Base-by-base conservation (phyloP, 805 yeast species). In the Hyphopichia homilentoma region DNA sequence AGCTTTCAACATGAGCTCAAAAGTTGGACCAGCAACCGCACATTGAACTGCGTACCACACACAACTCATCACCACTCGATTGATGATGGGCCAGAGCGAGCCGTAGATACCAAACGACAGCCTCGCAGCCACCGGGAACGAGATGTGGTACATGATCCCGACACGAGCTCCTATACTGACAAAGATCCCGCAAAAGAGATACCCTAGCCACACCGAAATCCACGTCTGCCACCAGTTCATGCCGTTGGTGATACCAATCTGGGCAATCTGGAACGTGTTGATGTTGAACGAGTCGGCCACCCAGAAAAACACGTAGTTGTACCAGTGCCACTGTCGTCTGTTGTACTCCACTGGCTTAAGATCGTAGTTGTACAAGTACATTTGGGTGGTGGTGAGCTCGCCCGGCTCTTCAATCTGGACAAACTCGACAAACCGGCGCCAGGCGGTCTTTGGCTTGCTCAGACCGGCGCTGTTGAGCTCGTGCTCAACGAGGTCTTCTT, bases 201-300 rank as follows among this genome's bases (percentile, higher is more conserved):
- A 87, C 5, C 96, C 96, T 12, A 87, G 41, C 93, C 95, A 85
- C 16, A 87, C 93, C 1, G 93, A 75, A 23, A 87, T 61, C 94
- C 95, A 87, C 8, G 84, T 79, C 52, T 81, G 88, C 94, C 95
- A 87, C 95, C 95, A 86, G 12, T 81, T 74, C 59, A 87, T 62
- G 15, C 79, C 76, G 33, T 70, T 66, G 36, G 83, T 81, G 21
- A 65, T 59, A 47, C 95, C 95, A 0, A 95, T 83, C 6, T 90
- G 79, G 2, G 95, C 95, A 46, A 87, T 85, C 65, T 84, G 88
- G 87, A 90, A 86, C 5, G 96, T 85, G 55, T 84, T 86, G 52
- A 87, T 78, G 59, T 87, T 87, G 64, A 87, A 84, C 20, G 95
- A 79, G 54, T 87, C 96, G 0, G 95, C 87, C 36, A 87, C 57